phyloP scores from a whole-genome alignment of 2,329 filamentous ascomycete species.

The Trichoderma oligosporum region DNA sequence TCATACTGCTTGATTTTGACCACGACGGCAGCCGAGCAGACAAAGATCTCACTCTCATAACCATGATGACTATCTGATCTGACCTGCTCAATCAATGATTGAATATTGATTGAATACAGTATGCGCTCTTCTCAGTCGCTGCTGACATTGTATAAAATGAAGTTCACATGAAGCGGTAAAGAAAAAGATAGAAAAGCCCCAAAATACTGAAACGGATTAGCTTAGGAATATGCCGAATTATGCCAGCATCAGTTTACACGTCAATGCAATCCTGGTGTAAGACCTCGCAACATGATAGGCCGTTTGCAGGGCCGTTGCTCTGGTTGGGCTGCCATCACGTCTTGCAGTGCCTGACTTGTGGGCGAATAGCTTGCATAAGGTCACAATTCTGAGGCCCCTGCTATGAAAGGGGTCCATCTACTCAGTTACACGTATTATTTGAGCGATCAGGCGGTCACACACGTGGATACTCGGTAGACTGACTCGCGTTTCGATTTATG shows the following conservation, averaged over 20 bases:
- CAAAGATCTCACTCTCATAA: slow-evolving; percentile 16
- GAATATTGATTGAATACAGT: too few species aligned
- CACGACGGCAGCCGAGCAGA: slow-evolving; percentile 14
- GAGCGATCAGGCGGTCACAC: slow-evolving; percentile 16
- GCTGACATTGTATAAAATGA: slow-evolving; percentile 18
- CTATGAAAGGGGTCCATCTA: slow-evolving; percentile 17
- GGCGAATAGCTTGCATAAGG: slow-evolving; percentile 8
- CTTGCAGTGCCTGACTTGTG: slow-evolving; percentile 14
- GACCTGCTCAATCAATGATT: neutral
- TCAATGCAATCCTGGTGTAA: slow-evolving; percentile 16
- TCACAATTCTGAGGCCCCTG: neutral
- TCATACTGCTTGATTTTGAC: slow-evolving; percentile 15
- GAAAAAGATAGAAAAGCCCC: neutral
- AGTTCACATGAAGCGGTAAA: slow-evolving; percentile 18
- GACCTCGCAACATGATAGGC: slow-evolving; percentile 14
- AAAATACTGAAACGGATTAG: slow-evolving; percentile 9
- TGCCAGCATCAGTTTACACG: slow-evolving; percentile 13
- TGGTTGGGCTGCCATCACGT: slow-evolving; percentile 14
- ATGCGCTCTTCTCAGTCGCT: slow-evolving; percentile 4
- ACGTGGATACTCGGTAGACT: slow-evolving; percentile 14
- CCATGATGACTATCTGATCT: slow-evolving; percentile 5
- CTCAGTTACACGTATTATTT: slow-evolving; percentile 15
- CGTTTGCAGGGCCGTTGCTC: slow-evolving; percentile 5
- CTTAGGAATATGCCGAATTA: slow-evolving; percentile 12
- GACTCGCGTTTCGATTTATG: slow-evolving; percentile 13